Conservation (phyloP, 1,139 yeast genomes). For the Candida buenavistaensis region DNA sequence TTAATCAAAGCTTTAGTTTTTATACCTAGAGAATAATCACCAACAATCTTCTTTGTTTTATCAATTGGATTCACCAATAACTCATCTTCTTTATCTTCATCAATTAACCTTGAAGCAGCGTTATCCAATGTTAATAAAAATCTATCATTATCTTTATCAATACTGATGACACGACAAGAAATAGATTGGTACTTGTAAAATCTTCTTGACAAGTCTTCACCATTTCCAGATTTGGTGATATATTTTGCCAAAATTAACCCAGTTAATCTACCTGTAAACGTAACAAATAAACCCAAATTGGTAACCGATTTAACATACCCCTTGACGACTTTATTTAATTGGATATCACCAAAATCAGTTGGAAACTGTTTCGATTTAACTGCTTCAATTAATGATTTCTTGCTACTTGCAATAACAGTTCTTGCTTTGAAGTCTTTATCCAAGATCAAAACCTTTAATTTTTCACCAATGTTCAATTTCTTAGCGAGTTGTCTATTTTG, state of each 20-base stretch:
- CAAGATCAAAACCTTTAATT: constrained; percentile 60
- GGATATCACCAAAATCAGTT: constrained; percentile 55
- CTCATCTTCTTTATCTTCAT: constrained; percentile 24
- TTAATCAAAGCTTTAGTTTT: constrained; percentile 61
- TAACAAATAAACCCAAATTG: constrained; percentile 76
- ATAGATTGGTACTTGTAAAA: constrained; percentile 71
- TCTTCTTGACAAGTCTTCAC: constrained; percentile 55
- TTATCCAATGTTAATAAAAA: constrained; percentile 61
- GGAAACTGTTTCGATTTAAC: constrained; percentile 61
- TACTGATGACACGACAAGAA: constrained; percentile 59
- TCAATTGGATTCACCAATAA: constrained; percentile 61
- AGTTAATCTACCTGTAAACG: constrained; percentile 76
- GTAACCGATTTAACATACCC: constrained; percentile 84
- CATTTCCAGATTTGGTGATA: constrained; percentile 52
- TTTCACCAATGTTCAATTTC: constrained; percentile 59
- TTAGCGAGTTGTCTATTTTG: constrained; percentile 67
- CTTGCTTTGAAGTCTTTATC: constrained; percentile 66
- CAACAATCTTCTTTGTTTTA: constrained; percentile 39
- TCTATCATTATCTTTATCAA: constrained; percentile 67
- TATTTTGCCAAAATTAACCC: constrained; percentile 83
- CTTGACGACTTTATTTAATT: constrained; percentile 45
- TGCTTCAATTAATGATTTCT: constrained; percentile 66
- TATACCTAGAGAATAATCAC: constrained; percentile 61
- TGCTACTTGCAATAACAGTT: constrained; percentile 62
- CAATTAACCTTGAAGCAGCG: constrained; percentile 13